phyloP scores from a whole-genome alignment of 1,284 basidiomycete species.

The Fistulinella cinereoalba region DNA sequence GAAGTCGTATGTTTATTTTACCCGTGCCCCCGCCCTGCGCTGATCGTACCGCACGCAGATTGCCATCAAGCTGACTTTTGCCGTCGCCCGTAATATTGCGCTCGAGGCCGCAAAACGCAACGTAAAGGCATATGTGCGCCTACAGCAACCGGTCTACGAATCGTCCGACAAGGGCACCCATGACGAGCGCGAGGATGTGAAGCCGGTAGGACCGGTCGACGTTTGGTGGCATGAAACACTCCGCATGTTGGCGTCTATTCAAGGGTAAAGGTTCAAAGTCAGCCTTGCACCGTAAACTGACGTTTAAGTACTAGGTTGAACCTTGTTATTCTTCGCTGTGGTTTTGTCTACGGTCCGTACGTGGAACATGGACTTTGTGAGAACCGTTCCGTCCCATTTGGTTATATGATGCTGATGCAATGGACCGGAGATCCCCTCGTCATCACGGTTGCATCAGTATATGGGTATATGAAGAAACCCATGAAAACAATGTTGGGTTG shows the following conservation, averaged over 20 bases:
- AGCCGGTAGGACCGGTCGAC: slow-evolving; percentile 71
- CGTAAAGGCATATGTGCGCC: slow-evolving; percentile 74
- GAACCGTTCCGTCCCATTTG: slow-evolving; percentile 26
- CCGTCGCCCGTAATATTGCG: slow-evolving; percentile 67
- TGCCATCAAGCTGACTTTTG: slow-evolving; percentile 77
- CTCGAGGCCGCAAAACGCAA: slow-evolving; percentile 63
- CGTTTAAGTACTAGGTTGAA: slow-evolving; percentile 55
- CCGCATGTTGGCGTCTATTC: slow-evolving; percentile 71
- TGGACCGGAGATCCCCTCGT: slow-evolving; percentile 44
- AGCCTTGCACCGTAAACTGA: slow-evolving; percentile 5
- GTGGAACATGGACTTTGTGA: slow-evolving; percentile 63
- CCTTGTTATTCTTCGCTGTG: slow-evolving; percentile 72
- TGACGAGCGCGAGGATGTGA: slow-evolving; percentile 72
- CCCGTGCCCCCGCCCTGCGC: slow-evolving; percentile 4
- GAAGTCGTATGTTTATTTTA: slow-evolving; percentile 67
- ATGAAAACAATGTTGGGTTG: slow-evolving; percentile 78
- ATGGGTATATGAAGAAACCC: slow-evolving; percentile 79
- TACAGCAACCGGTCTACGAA: slow-evolving; percentile 83
- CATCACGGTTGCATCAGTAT: slow-evolving; percentile 78
- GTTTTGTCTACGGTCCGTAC: slow-evolving; percentile 75
- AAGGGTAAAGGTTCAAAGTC: slow-evolving; percentile 44
- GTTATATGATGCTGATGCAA: slow-evolving; percentile 9
- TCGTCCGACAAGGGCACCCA: slow-evolving; percentile 64
- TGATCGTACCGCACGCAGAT: slow-evolving; percentile 43
- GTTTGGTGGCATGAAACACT: slow-evolving; percentile 90